Percentiles rank a stretch among this genome's conserved stretches.
Conservation (phyloP, 2,329 filamentous ascomycete species). For the Seiridium cupressi region DNA sequence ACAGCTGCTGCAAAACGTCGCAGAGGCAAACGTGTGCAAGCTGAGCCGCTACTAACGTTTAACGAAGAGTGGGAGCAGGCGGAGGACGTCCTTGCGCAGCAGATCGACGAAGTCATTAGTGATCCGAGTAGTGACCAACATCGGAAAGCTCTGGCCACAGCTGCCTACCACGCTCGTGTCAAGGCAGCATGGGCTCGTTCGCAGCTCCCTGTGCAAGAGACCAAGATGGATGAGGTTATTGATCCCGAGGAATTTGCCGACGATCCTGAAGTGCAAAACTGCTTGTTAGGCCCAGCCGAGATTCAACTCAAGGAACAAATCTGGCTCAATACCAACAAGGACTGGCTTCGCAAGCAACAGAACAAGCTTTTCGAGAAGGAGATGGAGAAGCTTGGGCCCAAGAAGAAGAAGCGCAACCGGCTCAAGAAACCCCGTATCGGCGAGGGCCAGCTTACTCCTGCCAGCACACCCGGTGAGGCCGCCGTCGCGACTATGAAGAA, state of each 20-base stretch:
- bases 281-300: conserved; percentile 72
- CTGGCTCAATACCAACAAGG: conserved; percentile 93
- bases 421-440: conserved; percentile 54
- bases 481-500: conserved; percentile 67
- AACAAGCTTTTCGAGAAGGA: conserved; percentile 77
- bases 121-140: conserved; percentile 55
- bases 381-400: conserved; percentile 47
- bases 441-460: conserved; percentile 64
- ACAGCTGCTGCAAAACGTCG: conserved; percentile 13
- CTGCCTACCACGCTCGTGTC: conserved; percentile 53
- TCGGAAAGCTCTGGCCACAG: conserved; percentile 56
- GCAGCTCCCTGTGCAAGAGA: conserved; percentile 43
- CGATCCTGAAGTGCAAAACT: conserved; percentile 83
- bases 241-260: conserved; percentile 82
- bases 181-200: conserved; percentile 51
- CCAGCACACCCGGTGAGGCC: conserved; percentile 67
- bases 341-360: conserved; percentile 85
- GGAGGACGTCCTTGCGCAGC: conserved; percentile 64
- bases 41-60: conserved; percentile 47
- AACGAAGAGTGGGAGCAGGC: conserved; percentile 62
- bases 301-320: conserved; percentile 82
- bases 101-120: conserved; percentile 70
- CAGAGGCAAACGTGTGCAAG: conserved; percentile 25
- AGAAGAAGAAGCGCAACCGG: conserved; percentile 55
- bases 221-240: conserved; percentile 64